phyloP scores from a whole-genome alignment of 1,284 basidiomycete genomes.

The Pascua sp. region DNA sequence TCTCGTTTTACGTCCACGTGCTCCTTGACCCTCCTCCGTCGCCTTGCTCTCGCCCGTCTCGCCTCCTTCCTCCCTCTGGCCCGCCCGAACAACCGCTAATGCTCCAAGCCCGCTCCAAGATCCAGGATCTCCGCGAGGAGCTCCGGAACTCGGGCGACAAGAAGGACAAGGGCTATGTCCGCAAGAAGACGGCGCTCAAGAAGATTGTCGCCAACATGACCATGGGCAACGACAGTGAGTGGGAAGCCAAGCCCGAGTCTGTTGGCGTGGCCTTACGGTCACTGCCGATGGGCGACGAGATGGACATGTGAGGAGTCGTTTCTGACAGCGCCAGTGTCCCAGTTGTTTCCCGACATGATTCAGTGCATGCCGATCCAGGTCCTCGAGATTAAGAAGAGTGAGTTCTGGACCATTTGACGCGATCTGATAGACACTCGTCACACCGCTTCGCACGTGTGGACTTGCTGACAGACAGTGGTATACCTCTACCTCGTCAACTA shows the following conservation, averaged over 20 bases:
- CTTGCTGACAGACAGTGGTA: conserved; percentile 62
- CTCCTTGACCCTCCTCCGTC: no score
- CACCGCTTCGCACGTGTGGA: no score
- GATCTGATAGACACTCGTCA: no score
- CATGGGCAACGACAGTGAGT: conserved; percentile 93
- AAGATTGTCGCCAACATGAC: conserved; percentile 97
- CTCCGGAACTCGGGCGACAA: conserved; percentile 76
- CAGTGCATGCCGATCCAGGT: conserved; percentile 79
- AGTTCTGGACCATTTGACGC: conserved; percentile 29
- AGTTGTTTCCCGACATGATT: conserved; percentile 92
- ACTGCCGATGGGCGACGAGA: neutral
- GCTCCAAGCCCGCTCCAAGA: conserved; percentile 68
- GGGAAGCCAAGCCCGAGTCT: conserved; percentile 30
- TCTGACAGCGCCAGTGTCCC: conserved; percentile 67
- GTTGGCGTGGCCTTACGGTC: no score
- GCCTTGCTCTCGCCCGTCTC: no score
- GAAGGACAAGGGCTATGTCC: conserved; percentile 89
- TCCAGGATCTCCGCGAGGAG: conserved; percentile 73
- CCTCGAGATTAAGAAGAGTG: conserved; percentile 98
- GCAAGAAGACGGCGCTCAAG: conserved; percentile 87
- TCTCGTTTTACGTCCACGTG: no score
- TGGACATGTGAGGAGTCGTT: neutral
- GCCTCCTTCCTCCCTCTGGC: neutral
- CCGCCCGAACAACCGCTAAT: neutral
- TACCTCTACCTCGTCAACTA: conserved; percentile 99